Percentiles rank a stretch among this genome's conserved stretches.
phyloP scores from a whole-genome alignment of 2,329 filamentous ascomycete species.

The Paecilomyces fulvus region DNA sequence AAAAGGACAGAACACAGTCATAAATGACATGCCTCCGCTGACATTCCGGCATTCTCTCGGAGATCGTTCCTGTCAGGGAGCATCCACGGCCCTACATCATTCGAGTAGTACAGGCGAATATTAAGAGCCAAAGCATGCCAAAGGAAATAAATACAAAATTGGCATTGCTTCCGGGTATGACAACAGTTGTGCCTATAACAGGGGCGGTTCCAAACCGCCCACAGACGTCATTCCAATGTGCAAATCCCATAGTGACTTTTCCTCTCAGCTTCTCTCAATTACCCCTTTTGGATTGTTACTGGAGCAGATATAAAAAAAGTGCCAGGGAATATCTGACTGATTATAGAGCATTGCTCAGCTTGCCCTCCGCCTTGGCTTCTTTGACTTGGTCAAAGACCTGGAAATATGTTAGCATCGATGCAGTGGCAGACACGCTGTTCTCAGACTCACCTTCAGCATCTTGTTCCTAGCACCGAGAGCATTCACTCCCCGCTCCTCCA shows the following conservation, averaged over 20 bases:
- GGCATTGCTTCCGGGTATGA: slow-evolving; percentile 1
- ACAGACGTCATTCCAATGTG: slow-evolving; percentile 1
- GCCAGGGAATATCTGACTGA: slow-evolving; percentile 6
- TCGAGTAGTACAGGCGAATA: not conserved
- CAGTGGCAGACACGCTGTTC: not conserved
- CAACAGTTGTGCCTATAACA: slow-evolving; percentile 1
- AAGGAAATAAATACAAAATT: slow-evolving; percentile 3
- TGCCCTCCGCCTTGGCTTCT: slow-evolving; percentile 67
- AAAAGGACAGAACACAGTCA: slow-evolving; percentile 8
- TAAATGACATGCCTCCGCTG: slow-evolving; percentile 1
- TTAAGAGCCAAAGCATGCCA: slow-evolving; percentile 1
- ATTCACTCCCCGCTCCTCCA: slow-evolving; percentile 90
- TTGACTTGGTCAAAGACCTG: slow-evolving; percentile 92
- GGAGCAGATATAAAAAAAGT: slow-evolving; percentile 7
- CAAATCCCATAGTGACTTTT: slow-evolving; percentile 1
- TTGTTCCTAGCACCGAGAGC: slow-evolving; percentile 90
- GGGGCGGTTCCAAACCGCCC: not conserved
- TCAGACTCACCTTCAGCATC: slow-evolving; percentile 74
- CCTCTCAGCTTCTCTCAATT: not conserved
- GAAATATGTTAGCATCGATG: slow-evolving; percentile 19
- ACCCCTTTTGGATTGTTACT: slow-evolving; percentile 1
- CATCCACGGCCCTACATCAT: not conserved
- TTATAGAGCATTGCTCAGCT: slow-evolving; percentile 41
- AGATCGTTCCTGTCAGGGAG: not conserved
- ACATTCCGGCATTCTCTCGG: not conserved